Conservation (phyloP, 768 basidiomycete species). For the Termitomyces sp. region DNA sequence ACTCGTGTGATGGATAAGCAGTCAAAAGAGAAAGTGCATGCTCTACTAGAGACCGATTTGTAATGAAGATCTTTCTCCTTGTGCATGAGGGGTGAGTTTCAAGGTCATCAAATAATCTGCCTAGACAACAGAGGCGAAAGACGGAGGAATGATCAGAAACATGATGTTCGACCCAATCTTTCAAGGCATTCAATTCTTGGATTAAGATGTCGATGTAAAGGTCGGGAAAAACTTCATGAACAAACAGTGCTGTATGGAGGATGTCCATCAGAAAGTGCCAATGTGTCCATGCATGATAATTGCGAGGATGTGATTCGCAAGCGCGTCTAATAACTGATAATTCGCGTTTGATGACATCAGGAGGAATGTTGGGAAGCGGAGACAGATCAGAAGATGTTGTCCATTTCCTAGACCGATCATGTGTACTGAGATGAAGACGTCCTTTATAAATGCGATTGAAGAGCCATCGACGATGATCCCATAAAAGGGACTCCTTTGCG, state of each 20-base stretch:
- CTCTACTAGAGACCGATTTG: constrained; percentile 19
- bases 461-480: constrained; percentile 73
- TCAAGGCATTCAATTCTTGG: constrained; percentile 35
- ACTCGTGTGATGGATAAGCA: constrained; percentile 54
- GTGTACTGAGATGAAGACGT: constrained; percentile 8
- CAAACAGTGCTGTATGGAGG: constrained; percentile 17
- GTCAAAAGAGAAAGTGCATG: constrained; percentile 50
- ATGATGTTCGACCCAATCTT: constrained; percentile 58
- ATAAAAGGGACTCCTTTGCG: constrained; percentile 64
- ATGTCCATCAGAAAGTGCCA: constrained; percentile 47
- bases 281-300: constrained; percentile 74
- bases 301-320: constrained; percentile 64
- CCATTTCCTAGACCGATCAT: constrained; percentile 17
- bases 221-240: constrained; percentile 15
- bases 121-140: constrained; percentile 47
- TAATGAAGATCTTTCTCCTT: neutral
- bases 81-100: neutral
- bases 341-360: constrained; percentile 40
- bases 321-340: constrained; percentile 44
- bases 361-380: constrained; percentile 32
- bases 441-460: constrained; percentile 32
- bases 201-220: constrained; percentile 31
- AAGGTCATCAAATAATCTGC: constrained; percentile 25
- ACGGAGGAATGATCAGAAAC: constrained; percentile 67
- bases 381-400: constrained; percentile 22